These are phyloP conservation scores for Aspergillus flavus DNA, from an alignment of 2,329 filamentous ascomycete genomes.

Conservation along the genomic window DNA sequence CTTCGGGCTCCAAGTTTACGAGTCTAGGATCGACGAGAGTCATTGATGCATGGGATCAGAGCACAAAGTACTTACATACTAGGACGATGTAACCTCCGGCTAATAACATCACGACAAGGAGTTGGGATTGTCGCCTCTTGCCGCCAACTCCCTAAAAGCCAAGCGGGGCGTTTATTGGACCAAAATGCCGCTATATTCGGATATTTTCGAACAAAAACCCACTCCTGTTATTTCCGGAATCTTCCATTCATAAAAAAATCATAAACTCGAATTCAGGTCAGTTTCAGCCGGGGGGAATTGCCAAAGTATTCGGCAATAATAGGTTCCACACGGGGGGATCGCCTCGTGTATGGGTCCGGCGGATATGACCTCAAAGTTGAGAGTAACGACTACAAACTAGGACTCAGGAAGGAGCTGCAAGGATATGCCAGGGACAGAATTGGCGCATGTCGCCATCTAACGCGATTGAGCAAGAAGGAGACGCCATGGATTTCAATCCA, in stretches of 20 bases:
- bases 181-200: slow-evolving; percentile 2
- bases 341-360: not conserved
- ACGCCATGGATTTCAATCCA: not conserved
- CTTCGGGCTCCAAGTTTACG: not conserved
- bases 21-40: not conserved
- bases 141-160: not conserved
- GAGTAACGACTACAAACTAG: not conserved
- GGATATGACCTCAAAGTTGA: not conserved
- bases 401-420: not conserved
- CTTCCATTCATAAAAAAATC: not conserved
- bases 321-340: not conserved
- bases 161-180: not conserved
- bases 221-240: not conserved
- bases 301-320: not conserved
- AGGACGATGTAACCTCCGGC: not conserved
- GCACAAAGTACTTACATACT: not conserved
- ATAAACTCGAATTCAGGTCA: not conserved
- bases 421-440: slow-evolving; percentile 10
- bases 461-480: slow-evolving; percentile 2
- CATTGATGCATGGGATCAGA: not conserved
- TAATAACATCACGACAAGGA: not conserved
- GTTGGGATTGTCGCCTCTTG: not conserved
- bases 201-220: not conserved
- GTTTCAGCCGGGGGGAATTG: not conserved
- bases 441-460: slow-evolving; percentile 14